Evolutionary conservation across 495 filamentous ascomycete genomes (phyloP), one percentile per base, ranked within the genome.

Genomic region (Penicillium daleae): DNA sequence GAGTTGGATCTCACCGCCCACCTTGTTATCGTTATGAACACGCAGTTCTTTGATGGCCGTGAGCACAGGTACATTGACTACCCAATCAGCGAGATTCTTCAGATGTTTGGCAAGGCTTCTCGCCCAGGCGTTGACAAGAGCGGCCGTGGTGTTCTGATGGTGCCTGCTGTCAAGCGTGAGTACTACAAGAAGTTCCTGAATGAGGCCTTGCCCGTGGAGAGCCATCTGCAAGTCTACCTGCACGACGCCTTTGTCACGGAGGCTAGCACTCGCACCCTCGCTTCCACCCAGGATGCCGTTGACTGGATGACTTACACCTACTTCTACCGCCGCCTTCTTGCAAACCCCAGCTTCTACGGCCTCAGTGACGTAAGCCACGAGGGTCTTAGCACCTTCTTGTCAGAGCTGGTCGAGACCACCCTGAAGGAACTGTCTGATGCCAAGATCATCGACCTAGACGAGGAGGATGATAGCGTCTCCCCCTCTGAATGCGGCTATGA

Each of bases 111-210:
- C 66, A 96, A 92, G 73, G 92, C 95, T 27, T 87, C 90, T 31
- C 89, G 92, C 56, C 82, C 92, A 6, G 85, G 88, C 9, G 76
- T 86, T 62, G 94, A 97, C 70, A 93, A 93, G 60, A 79, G 87
- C 24, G 90, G 92, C 54, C 91, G 90, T 61, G 96, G 94, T 60
- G 91, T 99, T 17, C 79, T 99, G 32, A 97, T 99, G 93, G 88
- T 97, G 6, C 91, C 94, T 5, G 89, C 90, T 19, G 92, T 94
- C 48, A 97, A 96, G 80, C 87, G 94, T 31, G 93, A 97, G 60
- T 99, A 97, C 75, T 98, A 98, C 84, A 93, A 93, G 78, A 98
- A 98, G 77, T 99, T 99, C 83, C 80, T 99, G 61, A 94, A 95
- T 71, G 95, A 99, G 71, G 96, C 95, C 2, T 80, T 98, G 37